Base-by-base conservation (phyloP, 2,329 filamentous ascomycete species). In the Fusarium incarnatum region DNA sequence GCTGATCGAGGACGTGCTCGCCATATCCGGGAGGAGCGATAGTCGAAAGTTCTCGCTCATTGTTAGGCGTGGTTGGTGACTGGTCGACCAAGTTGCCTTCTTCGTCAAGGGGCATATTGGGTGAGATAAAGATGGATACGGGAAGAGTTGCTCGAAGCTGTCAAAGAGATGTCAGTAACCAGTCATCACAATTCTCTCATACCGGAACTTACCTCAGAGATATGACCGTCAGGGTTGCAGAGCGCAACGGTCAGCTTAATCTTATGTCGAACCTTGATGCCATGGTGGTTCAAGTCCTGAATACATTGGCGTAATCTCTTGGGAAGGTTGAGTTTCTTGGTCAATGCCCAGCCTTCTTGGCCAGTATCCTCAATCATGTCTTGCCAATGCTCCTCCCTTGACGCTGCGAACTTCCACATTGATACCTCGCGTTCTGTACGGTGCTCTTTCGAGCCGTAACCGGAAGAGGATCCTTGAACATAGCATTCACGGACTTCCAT, bases 91-190 rank as follows among this genome's bases (percentile, higher is more conserved):
- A 86, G 74, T 92, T 91, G 73, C 97, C 96, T 64, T 95, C 88
- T 55, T 97, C 94, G 75, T 96, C 93, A 40, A 98, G 88, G 0
- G 94, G 92, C 75, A 97, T 89, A 76, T 96, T 96, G 1, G 96
- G 95, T 8, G 96, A 99, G 72, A 98, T 98, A 81, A 97, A 98
- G 41, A 99, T 91, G 57, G 94, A 94, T 18, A 98, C 88, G 3
- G 96, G 94, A 32, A 98, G 88, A 44, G 94, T 96, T 48, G 95
- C 95, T 55, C 95, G 91, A 55, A 98, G 88, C 89, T 92, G 56
- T 9, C 20, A 37, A 50, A 6, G 28, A 30, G 13, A 32, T 40
- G 57, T 75, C 46, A 73, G 65, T 37, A 34, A 34, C 22, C 30
- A 34, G 15, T 8, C 13, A 5, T 34, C 27, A 40, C 1, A 10